Conservation (phyloP, 129 eudicot species). For the Oenanthe sinensis region DNA sequence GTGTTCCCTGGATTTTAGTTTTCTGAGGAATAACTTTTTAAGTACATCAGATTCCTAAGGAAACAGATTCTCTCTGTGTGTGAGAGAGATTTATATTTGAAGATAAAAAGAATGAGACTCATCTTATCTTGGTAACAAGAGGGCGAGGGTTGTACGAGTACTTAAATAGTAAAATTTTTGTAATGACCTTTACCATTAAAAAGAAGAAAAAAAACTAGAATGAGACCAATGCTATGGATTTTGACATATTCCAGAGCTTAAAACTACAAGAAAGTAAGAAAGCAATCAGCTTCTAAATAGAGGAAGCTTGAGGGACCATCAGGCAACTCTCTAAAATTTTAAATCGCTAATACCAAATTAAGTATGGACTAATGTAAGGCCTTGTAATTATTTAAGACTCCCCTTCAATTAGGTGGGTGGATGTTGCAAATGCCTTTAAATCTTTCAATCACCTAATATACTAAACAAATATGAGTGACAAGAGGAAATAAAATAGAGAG, state of each 20-base stretch:
- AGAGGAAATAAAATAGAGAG: no score
- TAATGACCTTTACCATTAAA: neutral
- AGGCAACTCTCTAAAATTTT: neutral
- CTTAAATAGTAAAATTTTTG: neutral
- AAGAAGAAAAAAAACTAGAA: neutral
- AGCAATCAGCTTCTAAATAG: neutral
- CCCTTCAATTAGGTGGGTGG: neutral
- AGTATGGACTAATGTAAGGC: neutral
- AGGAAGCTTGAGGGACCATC: neutral
- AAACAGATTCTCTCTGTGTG: neutral
- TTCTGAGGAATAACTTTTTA: neutral
- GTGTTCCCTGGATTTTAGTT: neutral
- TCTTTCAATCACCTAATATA: neutral
- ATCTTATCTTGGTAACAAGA: neutral
- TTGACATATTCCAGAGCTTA: neutral
- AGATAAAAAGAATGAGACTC: neutral
- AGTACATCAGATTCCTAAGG: neutral
- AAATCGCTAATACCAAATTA: neutral
- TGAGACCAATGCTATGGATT: neutral
- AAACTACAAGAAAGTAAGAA: neutral
- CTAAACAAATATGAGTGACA: no score
- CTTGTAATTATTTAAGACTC: neutral
- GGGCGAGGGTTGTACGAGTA: neutral
- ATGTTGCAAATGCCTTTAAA: neutral
- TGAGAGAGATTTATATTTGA: neutral